A percentile compares a stretch with the other conserved stretches of the same genome.
Evolutionary conservation across 106 monocot species (phyloP).

Genomic region (Posidonia australis): DNA sequence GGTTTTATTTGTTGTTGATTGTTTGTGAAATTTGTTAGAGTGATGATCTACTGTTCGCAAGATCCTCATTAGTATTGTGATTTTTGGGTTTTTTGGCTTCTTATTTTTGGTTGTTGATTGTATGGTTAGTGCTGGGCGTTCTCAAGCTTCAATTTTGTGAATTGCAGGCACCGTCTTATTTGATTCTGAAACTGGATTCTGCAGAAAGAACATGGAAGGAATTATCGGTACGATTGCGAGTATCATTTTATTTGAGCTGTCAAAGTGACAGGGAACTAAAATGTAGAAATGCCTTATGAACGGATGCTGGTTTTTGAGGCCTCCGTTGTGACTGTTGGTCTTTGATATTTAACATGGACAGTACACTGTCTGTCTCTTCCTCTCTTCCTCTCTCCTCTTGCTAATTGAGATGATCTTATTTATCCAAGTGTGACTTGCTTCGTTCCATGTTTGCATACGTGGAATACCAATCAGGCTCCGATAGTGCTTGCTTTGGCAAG

Average conservation of each 20-base stretch:
- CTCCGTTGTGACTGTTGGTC: no score
- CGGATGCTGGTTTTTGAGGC: no score
- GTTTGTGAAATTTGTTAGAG: no score
- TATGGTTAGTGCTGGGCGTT: not conserved
- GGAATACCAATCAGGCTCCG: no score
- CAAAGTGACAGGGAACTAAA: not conserved
- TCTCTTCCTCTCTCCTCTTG: no score
- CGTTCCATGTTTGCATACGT: no score
- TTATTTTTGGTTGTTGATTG: not conserved
- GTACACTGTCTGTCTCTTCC: no score
- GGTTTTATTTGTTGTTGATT: no score
- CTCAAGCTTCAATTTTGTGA: not conserved
- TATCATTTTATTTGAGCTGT: conserved; percentile 1
- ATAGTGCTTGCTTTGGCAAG: no score
- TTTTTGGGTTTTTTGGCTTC: not conserved
- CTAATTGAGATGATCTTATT: no score
- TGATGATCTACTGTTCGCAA: not conserved
- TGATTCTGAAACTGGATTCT: conserved; percentile 81
- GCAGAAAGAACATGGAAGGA: conserved; percentile 97
- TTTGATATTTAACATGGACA: no score
- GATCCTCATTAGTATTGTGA: not conserved
- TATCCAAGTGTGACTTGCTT: no score
- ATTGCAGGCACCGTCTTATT: conserved; percentile 35
- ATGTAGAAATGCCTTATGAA: not conserved
- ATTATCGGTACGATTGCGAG: conserved; percentile 62